Percentiles rank a stretch among this genome's conserved stretches.
Conservation (phyloP, 345 rosid genomes). For the Heritiera fomes region DNA sequence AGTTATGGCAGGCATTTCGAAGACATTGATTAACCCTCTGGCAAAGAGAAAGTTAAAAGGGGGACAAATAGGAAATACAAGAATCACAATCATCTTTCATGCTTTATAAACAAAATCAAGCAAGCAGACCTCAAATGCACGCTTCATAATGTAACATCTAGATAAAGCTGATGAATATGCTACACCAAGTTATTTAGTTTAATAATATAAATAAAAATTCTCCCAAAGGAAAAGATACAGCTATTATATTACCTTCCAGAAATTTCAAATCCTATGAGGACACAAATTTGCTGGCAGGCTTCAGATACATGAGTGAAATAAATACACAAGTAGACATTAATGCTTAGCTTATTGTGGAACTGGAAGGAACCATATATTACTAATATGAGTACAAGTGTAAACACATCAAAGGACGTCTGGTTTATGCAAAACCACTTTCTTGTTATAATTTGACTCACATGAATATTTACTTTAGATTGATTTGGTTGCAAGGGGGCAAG, state of each 20-base stretch:
- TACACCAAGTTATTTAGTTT: not conserved
- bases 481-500: not conserved
- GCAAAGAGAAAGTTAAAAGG: slow-evolving; percentile 8
- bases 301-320: not conserved
- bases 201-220: not conserved
- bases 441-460: not conserved
- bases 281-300: not conserved
- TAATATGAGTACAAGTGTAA: not conserved
- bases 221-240: not conserved
- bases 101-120: not conserved
- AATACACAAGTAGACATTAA: not conserved
- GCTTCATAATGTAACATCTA: not conserved
- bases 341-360: not conserved
- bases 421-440: not conserved
- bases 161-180: not conserved
- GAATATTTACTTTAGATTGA: not conserved
- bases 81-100: not conserved
- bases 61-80: not conserved
- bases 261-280: not conserved
- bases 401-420: not conserved
- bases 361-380: not conserved
- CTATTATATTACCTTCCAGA: not conserved
- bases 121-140: not conserved
- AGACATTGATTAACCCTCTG: slow-evolving; percentile 96
- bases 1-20: slow-evolving; percentile 52